Conservation (phyloP, 345 rosid species). For the Lepidium sativum region DNA sequence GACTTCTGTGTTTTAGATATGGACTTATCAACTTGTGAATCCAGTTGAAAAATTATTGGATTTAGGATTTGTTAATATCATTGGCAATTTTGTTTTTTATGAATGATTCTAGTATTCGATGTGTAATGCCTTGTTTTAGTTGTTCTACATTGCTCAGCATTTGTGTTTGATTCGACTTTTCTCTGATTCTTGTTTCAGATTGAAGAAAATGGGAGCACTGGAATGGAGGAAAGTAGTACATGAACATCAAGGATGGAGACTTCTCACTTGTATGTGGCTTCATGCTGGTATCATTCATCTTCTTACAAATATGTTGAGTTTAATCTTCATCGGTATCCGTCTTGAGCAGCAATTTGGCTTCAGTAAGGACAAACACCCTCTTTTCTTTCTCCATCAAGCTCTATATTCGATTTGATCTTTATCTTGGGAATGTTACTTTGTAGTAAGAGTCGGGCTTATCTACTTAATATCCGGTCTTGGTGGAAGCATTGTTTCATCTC, state of each 20-base stretch:
- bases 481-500: slow-evolving; percentile 69
- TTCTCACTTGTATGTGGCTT: slow-evolving; percentile 77
- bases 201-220: slow-evolving; percentile 83
- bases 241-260: slow-evolving; percentile 85
- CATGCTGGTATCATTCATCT: slow-evolving; percentile 96
- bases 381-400: not conserved
- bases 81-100: not conserved
- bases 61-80: not conserved
- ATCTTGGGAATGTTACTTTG: not conserved
- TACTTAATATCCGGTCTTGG: slow-evolving; percentile 81
- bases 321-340: slow-evolving; percentile 78
- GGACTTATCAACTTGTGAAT: not conserved
- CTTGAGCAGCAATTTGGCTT: slow-evolving; percentile 96
- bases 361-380: slow-evolving; percentile 32
- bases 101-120: not conserved
- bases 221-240: slow-evolving; percentile 64
- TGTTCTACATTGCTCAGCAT: not conserved
- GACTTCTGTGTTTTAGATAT: not conserved
- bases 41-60: not conserved
- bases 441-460: slow-evolving; percentile 71
- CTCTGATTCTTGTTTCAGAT: slow-evolving; percentile 31
- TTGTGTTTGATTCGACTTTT: not conserved
- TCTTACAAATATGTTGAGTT: slow-evolving; percentile 76
- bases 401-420: not conserved
- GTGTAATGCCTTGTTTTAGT: not conserved